These are phyloP conservation scores for Starmerella kuoi DNA, from an alignment of 805 yeast genomes.

Conservation along the genomic window DNA sequence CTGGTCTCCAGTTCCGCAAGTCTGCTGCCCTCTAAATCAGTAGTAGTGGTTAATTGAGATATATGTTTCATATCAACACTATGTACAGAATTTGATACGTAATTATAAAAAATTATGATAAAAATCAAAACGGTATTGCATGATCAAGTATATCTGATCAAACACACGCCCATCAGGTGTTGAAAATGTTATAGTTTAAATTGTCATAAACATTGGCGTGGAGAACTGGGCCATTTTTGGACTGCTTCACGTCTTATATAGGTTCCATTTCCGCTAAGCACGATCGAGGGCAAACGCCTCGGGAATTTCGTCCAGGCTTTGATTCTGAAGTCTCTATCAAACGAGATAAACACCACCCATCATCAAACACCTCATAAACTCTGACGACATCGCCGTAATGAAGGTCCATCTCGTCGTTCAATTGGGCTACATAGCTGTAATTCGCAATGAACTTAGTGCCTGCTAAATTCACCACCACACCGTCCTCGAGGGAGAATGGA, in stretches of 20 bases:
- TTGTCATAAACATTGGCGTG: too few species aligned
- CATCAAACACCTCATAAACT: constrained; percentile 68
- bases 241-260: too few species aligned
- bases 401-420: constrained; percentile 69
- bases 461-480: constrained; percentile 17
- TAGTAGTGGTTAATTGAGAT: not conserved
- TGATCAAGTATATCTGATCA: too few species aligned
- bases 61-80: not conserved
- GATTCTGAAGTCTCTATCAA: constrained; percentile 2
- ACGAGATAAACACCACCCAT: constrained; percentile 83
- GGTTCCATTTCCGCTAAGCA: constrained; percentile 14
- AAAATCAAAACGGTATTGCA: too few species aligned
- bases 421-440: constrained; percentile 61
- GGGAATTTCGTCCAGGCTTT: not conserved
- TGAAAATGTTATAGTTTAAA: too few species aligned
- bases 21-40: constrained; percentile 27
- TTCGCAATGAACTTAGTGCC: constrained; percentile 43
- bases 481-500: constrained; percentile 14
- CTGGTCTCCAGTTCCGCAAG: constrained; percentile 81
- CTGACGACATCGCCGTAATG: constrained; percentile 59
- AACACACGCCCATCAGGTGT: too few species aligned
- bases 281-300: constrained; percentile 21
- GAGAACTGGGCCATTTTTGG: too few species aligned
- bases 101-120: too few species aligned
- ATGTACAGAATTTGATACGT: too few species aligned